These are phyloP conservation scores for Zygosaccharomyces pseudorouxii DNA, from an alignment of 805 yeast genomes.

Conservation along the genomic window DNA sequence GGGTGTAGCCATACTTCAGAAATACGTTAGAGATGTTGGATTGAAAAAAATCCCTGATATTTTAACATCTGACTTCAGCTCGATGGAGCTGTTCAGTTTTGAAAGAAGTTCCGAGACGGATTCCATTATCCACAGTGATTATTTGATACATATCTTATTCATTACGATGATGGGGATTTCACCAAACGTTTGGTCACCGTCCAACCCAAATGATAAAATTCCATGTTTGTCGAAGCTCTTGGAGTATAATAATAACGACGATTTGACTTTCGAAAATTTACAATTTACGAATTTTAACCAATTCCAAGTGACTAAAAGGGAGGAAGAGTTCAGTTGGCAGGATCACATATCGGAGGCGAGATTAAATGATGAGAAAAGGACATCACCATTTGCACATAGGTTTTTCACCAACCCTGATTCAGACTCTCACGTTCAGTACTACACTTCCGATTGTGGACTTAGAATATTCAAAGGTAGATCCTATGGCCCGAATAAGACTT, in stretches of 20 bases:
- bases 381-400: constrained; percentile 67
- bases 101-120: constrained; percentile 61
- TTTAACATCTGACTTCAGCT: constrained; percentile 55
- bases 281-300: constrained; percentile 9
- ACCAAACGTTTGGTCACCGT: constrained; percentile 69
- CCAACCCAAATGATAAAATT: constrained; percentile 46
- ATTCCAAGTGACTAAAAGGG: background rate
- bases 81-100: constrained; percentile 64
- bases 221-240: constrained; percentile 37
- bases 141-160: constrained; percentile 63
- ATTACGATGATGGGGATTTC: constrained; percentile 53
- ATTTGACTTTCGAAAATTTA: constrained; percentile 34
- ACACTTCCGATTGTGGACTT: constrained; percentile 60
- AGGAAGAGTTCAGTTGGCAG: constrained; percentile 12
- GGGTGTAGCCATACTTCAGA: constrained; percentile 67
- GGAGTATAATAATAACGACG: constrained; percentile 29
- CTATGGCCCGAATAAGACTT: constrained; percentile 30
- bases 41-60: constrained; percentile 44
- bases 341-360: constrained; percentile 12
- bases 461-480: constrained; percentile 47
- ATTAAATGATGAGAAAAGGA: constrained; percentile 23
- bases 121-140: constrained; percentile 54
- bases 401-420: constrained; percentile 88
- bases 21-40: constrained; percentile 56
- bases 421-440: constrained; percentile 75